phyloP scores from a whole-genome alignment of 306 rosid species.

The Luffa aegyptiaca region DNA sequence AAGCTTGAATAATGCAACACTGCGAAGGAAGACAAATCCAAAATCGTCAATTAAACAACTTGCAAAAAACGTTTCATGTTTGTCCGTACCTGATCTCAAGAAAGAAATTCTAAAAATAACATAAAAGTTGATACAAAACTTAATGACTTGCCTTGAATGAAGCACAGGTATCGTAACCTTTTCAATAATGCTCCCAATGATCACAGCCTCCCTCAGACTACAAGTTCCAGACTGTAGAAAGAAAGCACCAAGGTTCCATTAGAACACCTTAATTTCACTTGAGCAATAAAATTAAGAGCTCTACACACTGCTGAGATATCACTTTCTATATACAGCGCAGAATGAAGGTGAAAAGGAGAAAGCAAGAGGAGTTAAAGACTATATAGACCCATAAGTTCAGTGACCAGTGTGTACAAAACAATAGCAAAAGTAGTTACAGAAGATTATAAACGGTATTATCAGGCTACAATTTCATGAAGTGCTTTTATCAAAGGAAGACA shows the following conservation, averaged over 20 bases:
- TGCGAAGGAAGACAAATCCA: conserved; percentile 26
- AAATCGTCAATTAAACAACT: conserved; percentile 15
- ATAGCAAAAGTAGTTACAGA: background rate
- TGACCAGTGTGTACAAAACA: background rate
- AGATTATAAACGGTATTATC: background rate
- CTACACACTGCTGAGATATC: background rate
- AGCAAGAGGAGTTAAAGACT: background rate
- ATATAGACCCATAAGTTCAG: background rate
- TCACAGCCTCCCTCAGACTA: conserved; percentile 86
- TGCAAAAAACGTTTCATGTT: background rate
- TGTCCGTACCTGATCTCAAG: background rate
- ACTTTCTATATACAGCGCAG: background rate
- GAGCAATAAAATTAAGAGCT: background rate
- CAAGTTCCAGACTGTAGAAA: conserved; percentile 68
- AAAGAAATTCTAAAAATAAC: background rate
- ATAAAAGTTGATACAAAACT: background rate
- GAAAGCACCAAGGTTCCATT: background rate
- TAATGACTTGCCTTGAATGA: conserved; percentile 71
- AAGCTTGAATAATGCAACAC: conserved; percentile 82
- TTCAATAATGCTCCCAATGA: conserved; percentile 75
- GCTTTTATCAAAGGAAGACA: background rate
- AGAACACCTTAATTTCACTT: background rate
- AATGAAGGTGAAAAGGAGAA: background rate
- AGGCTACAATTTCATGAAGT: background rate
- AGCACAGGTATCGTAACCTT: conserved; percentile 81